Evolutionary conservation across 208 protist genomes (phyloP), one percentile per base, ranked within the genome.

Genomic region (Trypanosoma theileri): DNA sequence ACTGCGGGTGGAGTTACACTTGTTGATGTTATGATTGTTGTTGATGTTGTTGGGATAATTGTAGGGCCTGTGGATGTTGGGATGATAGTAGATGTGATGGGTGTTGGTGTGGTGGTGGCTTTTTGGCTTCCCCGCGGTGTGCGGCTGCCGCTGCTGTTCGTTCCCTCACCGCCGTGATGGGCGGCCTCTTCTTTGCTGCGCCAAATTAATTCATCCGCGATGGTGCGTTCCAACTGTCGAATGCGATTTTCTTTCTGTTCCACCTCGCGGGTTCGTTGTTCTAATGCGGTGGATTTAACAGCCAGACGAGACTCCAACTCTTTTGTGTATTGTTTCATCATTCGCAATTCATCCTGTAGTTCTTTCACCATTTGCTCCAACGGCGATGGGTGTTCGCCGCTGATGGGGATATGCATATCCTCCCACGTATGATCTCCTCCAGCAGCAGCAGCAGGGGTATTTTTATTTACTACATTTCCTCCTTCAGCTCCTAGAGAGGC

Each of bases 161-260:
- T 35, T 1, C 28, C 28, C 6, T 35, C 28, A 8, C 6, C 28
- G 1, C 28, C 48, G 16, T 46, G 21, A 17, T 57, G 17, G 17
- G 40, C 21, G 22, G 12, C 1, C n/a, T 60, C 56, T 28, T 54
- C 22, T 28, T 65, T 50, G 22, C 28, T 48, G 22, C 72, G 74
- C 6, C 55, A 55, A 14, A 94, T 79, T 12, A 93, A 44, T 52
- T 85, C 77, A 52, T 95, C 84, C 1, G 80, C 89, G 8, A 95
- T 80, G n/a, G 81, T 87, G 64, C 87, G 79, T 52, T 95, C 84
- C 21, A 95, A 74, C 68, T 91, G 76, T 1, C 86, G 86, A 61
- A 93, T 85, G n/a, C 89, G 82, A 65, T 89, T 82, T 24, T 93
- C 83, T 40, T 89, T 82, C 9, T 53, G 59, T 24, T 75, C 76